phyloP scores from a whole-genome alignment of 768 basidiomycete genomes.

The Russula vinacea region DNA sequence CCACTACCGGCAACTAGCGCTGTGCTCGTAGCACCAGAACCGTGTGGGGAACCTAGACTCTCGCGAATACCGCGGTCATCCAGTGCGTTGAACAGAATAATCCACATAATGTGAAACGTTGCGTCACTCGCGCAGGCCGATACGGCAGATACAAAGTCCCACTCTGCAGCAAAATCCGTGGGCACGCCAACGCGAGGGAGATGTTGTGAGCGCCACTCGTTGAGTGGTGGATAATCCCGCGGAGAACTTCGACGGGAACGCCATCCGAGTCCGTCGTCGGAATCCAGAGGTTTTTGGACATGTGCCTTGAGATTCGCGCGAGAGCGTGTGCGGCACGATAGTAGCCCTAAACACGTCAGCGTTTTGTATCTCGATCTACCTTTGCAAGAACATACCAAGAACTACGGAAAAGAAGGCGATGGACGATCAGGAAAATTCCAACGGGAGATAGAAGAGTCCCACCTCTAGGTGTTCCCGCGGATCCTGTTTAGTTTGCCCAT shows the following conservation, averaged over 20 bases:
- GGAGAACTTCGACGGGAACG: constrained; percentile 64
- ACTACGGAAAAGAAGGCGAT: constrained; percentile 40
- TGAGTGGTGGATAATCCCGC: constrained; percentile 52
- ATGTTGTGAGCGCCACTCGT: constrained; percentile 73
- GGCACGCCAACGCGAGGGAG: constrained; percentile 83
- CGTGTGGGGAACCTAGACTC: constrained; percentile 47
- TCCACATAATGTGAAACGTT: constrained; percentile 91
- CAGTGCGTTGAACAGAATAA: constrained; percentile 74
- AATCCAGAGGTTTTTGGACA: constrained; percentile 78
- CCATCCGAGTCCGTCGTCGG: constrained; percentile 75
- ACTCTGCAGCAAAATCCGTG: constrained; percentile 73
- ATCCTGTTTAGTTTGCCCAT: constrained; percentile 35
- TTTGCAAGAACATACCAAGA: constrained; percentile 52
- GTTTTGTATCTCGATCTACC: constrained; percentile 16
- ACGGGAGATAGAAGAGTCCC: constrained; percentile 28
- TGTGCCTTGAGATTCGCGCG: constrained; percentile 77
- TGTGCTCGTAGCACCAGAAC: constrained; percentile 34
- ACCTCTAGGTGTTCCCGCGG: constrained; percentile 81
- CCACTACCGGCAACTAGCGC: constrained; percentile 38
- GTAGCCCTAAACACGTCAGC: constrained; percentile 57
- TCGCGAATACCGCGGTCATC: constrained; percentile 85
- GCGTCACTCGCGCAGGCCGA: constrained; percentile 79
- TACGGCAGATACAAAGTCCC: constrained; percentile 86
- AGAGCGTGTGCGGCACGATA: constrained; percentile 79
- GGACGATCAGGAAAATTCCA: constrained; percentile 19